Evolutionary conservation across 768 basidiomycete species (phyloP), one percentile per base, ranked within the genome.

Genomic region (Lentinula boryana): DNA sequence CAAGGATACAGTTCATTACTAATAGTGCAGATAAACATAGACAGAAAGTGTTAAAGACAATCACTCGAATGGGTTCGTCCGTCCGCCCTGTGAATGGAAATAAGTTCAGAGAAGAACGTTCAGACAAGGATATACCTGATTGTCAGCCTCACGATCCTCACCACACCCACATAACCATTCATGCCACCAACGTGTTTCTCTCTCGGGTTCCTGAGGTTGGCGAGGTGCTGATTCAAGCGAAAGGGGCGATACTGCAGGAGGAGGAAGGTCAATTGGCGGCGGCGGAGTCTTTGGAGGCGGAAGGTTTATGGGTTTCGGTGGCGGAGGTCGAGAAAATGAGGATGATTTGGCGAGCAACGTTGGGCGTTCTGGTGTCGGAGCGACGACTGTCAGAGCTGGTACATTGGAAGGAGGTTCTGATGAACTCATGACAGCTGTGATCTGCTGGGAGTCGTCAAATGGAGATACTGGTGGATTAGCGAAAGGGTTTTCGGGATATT

Each of bases 121-220:
- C 38, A 16, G 52, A 31, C 40, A 18, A 59, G 31, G 18, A 69
- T 78, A 44, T 68, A 87, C 89, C 81, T 92, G 90, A 63, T 80
- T 70, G 57, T 91, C 85, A 5, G 87, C 88, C 48, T 85, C 87
- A 15, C 88, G 78, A 70, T 89, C 86, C 68, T 91, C 89, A 16
- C 84, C 77, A 64, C 89, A 90, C 12, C 90, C 90, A 70, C 90
- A 92, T 63, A 92, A 70, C 89, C 89, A 91, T 35, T 92, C 90
- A 68, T 90, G 89, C 90, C 90, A 92, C 90, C 90, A 92, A 62
- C 81, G 74, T 4, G 78, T 76, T 54, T 78, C 74, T 46, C 72
- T 73, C 31, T 63, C 68, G 40, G 71, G 73, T 8, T 74, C 73
- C 5, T 70, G 68, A n/a, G 71, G 65, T 18, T 4, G 63, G 61